These are phyloP conservation scores for Umbelopsis sp. DNA, from an alignment of 192 early-diverging fungal species.

Conservation along the genomic window DNA sequence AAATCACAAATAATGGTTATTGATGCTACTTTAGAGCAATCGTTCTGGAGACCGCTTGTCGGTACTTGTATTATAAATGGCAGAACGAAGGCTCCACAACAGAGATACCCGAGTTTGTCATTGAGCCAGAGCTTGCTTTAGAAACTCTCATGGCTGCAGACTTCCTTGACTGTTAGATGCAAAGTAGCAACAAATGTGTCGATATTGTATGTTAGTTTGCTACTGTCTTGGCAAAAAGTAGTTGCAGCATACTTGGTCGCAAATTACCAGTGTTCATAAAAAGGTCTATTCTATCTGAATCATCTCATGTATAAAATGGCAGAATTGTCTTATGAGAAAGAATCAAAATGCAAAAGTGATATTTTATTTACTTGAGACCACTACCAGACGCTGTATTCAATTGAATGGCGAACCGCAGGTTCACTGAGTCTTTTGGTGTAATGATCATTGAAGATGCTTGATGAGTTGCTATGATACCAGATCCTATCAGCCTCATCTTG, in stretches of 20 bases:
- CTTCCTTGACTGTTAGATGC: constrained; percentile 84
- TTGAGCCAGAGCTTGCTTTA: constrained; percentile 86
- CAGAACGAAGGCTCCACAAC: constrained; percentile 58
- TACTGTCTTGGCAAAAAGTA: too few relatives aligned
- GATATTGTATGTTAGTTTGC: too few relatives aligned
- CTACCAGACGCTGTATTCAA: constrained; percentile 15
- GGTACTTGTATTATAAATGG: constrained; percentile 92
- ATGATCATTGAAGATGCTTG: neutral
- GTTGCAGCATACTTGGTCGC: neutral
- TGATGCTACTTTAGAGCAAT: constrained; percentile 62
- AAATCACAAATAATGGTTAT: neutral
- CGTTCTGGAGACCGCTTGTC: constrained; percentile 91
- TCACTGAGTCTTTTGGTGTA: constrained; percentile 12
- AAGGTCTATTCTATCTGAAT: neutral
- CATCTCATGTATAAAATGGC: neutral
- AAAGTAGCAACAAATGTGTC: neutral
- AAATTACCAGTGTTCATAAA: neutral
- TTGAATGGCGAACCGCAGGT: neutral
- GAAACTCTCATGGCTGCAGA: constrained; percentile 96
- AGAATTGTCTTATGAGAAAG: neutral
- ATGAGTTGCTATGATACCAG: constrained; percentile 12
- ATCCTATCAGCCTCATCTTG: constrained; percentile 17
- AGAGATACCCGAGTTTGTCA: constrained; percentile 88
- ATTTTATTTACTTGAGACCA: constrained; percentile 12
- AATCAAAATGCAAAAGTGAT: neutral